phyloP scores from a whole-genome alignment of 495 filamentous ascomycete genomes.

The Paragyromitra xinjiangensis region DNA sequence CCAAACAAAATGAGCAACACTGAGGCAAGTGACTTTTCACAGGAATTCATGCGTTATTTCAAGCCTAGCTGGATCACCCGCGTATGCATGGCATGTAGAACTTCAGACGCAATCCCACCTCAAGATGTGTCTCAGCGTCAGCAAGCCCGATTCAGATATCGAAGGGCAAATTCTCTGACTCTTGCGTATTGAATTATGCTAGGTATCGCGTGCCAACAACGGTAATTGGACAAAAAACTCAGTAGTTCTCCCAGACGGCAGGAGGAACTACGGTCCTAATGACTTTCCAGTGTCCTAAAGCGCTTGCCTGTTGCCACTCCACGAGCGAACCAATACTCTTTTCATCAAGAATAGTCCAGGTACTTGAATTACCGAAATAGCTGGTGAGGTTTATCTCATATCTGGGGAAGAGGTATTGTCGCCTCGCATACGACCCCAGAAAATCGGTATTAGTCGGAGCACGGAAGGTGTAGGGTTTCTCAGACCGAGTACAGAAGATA shows the following conservation, averaged over 20 bases:
- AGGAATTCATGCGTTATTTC: conserved; percentile 19
- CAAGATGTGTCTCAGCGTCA: conserved; percentile 16
- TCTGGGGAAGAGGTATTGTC: conserved; percentile 74
- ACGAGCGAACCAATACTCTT: conserved; percentile 69
- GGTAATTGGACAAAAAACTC: conserved; percentile 30
- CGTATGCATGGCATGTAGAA: conserved; percentile 8
- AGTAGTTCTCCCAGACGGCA: conserved; percentile 90
- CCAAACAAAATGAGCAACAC: neutral
- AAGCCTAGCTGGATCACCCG: neutral
- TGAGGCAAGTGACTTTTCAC: conserved; percentile 19
- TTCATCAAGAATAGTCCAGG: conserved; percentile 63
- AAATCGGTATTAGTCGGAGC: conserved; percentile 71
- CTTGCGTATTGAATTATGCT: neutral
- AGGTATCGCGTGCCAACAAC: conserved; percentile 15
- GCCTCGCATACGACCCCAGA: conserved; percentile 73
- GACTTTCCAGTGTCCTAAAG: conserved; percentile 85
- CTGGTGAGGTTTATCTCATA: conserved; percentile 71
- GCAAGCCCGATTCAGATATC: neutral
- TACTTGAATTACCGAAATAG: conserved; percentile 61
- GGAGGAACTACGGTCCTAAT: conserved; percentile 86
- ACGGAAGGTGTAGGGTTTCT: conserved; percentile 70
- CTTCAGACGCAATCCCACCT: conserved; percentile 17
- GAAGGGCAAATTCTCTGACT: neutral
- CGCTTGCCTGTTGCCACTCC: conserved; percentile 75
- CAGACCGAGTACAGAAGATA: conserved; percentile 72